Evolutionary conservation across 495 filamentous ascomycete species (phyloP).

Genomic region (Jackrogersella minutella): DNA sequence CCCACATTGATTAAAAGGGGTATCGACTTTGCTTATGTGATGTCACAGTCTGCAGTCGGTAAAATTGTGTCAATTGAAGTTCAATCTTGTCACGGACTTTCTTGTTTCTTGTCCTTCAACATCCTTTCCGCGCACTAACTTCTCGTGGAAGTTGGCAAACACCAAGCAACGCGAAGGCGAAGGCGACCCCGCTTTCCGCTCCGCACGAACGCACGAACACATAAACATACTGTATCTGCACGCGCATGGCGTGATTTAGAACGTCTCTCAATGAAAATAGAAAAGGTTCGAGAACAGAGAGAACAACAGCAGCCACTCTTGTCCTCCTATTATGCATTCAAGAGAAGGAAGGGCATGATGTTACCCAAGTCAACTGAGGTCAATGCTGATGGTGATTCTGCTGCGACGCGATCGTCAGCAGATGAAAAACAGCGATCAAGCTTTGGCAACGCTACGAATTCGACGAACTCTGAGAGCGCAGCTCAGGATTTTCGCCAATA

Average conservation of each 20-base stretch:
- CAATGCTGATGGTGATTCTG: neutral
- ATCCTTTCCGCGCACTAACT: neutral
- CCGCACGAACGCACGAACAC: neutral
- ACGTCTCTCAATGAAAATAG: neutral
- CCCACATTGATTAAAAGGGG: conserved; percentile 23
- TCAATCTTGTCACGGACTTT: conserved; percentile 5
- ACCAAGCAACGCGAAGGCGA: conserved; percentile 2
- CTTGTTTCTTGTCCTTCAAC: conserved; percentile 1
- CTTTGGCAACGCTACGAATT: conserved; percentile 4
- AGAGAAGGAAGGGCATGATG: conserved; percentile 7
- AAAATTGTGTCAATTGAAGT: conserved; percentile 4
- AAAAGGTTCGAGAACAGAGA: neutral
- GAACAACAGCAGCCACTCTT: neutral
- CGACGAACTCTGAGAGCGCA: conserved; percentile 27
- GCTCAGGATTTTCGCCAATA: conserved; percentile 35
- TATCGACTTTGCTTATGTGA: conserved; percentile 15
- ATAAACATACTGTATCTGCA: neutral
- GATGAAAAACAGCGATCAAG: conserved; percentile 22
- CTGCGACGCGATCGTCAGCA: neutral
- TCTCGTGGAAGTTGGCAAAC: conserved; percentile 6
- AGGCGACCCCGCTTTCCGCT: conserved; percentile 18
- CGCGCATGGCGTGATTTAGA: neutral
- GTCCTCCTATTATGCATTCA: neutral
- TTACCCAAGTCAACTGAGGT: conserved; percentile 2
- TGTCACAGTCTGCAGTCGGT: conserved; percentile 20